These are phyloP conservation scores for Xylaria sp. DNA, from an alignment of 2,329 filamentous ascomycete species.

Conservation along the genomic window DNA sequence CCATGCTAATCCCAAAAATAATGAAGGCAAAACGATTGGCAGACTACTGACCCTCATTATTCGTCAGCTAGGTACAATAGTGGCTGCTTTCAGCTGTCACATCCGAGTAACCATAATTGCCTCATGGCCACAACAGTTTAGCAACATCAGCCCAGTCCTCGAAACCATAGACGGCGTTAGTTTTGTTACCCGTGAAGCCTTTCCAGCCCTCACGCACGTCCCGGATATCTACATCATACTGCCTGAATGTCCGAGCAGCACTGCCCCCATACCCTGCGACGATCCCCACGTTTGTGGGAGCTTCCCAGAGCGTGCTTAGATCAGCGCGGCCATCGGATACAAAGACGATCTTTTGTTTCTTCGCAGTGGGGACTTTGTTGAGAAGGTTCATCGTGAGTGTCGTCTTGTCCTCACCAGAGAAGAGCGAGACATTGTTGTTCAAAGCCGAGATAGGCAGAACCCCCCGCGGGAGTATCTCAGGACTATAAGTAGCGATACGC, in stretches of 20 bases:
- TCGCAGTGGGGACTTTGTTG: background rate
- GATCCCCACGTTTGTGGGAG: slow-evolving; percentile 21
- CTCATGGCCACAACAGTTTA: slow-evolving; percentile 16
- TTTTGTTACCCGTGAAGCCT: slow-evolving; percentile 17
- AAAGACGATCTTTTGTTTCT: slow-evolving; percentile 15
- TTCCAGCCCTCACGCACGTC: slow-evolving; percentile 14
- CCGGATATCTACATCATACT: slow-evolving; percentile 14
- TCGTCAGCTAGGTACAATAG: background rate
- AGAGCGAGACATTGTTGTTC: slow-evolving; percentile 11
- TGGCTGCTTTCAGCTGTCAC: background rate
- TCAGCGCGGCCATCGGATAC: slow-evolving; percentile 21
- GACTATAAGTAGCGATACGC: slow-evolving; percentile 14
- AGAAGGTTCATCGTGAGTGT: slow-evolving; percentile 1
- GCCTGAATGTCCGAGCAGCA: slow-evolving; percentile 7
- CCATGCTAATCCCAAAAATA: background rate
- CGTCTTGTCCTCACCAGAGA: slow-evolving; percentile 20
- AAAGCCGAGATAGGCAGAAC: slow-evolving; percentile 8
- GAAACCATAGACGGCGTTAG: slow-evolving; percentile 19
- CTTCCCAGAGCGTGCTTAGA: slow-evolving; percentile 16
- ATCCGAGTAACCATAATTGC: background rate
- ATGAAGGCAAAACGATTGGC: background rate
- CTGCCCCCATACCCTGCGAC: slow-evolving; percentile 17
- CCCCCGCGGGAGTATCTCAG: slow-evolving; percentile 17
- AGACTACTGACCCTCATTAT: background rate
- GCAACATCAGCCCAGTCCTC: slow-evolving; percentile 17